A percentile compares a stretch with the other conserved stretches of the same genome.
Conservation (phyloP, 306 rosid genomes). For the Cucumis melo region DNA sequence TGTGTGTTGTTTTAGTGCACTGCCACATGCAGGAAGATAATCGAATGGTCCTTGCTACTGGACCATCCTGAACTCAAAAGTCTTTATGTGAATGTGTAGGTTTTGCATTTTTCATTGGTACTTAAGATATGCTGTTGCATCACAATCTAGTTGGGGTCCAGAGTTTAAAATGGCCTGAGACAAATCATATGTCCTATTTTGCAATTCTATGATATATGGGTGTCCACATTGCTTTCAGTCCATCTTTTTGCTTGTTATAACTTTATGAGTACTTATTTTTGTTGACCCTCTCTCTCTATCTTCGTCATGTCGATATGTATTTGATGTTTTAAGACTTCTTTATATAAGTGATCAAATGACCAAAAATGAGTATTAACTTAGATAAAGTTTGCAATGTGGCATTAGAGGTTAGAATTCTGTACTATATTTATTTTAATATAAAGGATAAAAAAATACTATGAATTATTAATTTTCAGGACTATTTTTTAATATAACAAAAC, state of each 20-base stretch:
- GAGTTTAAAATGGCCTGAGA: not conserved
- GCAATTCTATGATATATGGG: not conserved
- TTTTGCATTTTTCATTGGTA: not conserved
- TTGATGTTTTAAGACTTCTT: not conserved
- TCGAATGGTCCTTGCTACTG: not conserved
- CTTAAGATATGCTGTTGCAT: not conserved
- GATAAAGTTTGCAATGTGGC: no score
- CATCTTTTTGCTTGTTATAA: not conserved
- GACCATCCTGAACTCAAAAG: not conserved
- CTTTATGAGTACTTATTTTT: not conserved
- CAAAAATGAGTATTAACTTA: no score
- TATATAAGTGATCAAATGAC: no score
- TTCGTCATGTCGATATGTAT: not conserved
- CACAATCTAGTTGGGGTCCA: constrained; percentile 4
- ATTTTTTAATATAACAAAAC: no score
- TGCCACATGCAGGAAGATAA: not conserved
- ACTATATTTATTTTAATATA: no score
- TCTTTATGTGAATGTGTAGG: not conserved
- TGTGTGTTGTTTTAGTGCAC: not conserved
- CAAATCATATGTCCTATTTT: not conserved
- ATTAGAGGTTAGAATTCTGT: no score
- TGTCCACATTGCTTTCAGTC: not conserved
- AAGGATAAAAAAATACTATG: no score
- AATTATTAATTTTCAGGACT: no score
- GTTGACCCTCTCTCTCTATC: not conserved